Evolutionary conservation across 2,329 filamentous ascomycete species (phyloP).

Genomic region (Paraphoma chrysanthemicola): DNA sequence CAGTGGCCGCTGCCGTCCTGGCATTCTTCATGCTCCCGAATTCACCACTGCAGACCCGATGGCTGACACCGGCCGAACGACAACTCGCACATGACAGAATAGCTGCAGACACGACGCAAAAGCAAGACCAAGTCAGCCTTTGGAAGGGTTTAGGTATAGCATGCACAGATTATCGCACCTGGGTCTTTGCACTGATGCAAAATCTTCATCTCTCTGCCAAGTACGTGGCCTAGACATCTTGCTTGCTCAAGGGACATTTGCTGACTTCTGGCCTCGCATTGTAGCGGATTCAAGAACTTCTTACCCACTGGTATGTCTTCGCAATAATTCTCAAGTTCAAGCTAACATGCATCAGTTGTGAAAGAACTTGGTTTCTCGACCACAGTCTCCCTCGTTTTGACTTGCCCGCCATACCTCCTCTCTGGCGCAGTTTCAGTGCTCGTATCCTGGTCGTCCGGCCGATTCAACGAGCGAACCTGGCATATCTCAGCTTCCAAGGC

Average conservation of each 20-base stretch:
- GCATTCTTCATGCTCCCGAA: conserved; percentile 33
- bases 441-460: conserved; percentile 33
- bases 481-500: conserved; percentile 38
- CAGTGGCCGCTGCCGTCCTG: conserved; percentile 11
- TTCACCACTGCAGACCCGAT: conserved; percentile 46
- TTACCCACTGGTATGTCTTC: conserved; percentile 24
- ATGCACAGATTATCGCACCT: conserved; percentile 18
- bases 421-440: conserved; percentile 28
- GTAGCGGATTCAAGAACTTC: conserved; percentile 36
- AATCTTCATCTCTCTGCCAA: conserved; percentile 25
- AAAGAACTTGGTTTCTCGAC: conserved; percentile 38
- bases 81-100: conserved; percentile 38
- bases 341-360: conserved; percentile 22
- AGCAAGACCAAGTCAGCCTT: conserved; percentile 26
- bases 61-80: conserved; percentile 54
- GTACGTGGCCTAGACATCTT: not conserved
- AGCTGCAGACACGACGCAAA: conserved; percentile 54
- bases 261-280: not conserved
- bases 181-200: conserved; percentile 23
- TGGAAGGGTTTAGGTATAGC: conserved; percentile 23
- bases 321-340: no score
- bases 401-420: conserved; percentile 42
- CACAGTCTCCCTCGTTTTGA: conserved; percentile 37
- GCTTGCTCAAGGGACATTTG: not conserved
- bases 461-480: conserved; percentile 40